Base-by-base conservation (phyloP, 1,139 yeast genomes). In the Suhomyces anneliseae region DNA sequence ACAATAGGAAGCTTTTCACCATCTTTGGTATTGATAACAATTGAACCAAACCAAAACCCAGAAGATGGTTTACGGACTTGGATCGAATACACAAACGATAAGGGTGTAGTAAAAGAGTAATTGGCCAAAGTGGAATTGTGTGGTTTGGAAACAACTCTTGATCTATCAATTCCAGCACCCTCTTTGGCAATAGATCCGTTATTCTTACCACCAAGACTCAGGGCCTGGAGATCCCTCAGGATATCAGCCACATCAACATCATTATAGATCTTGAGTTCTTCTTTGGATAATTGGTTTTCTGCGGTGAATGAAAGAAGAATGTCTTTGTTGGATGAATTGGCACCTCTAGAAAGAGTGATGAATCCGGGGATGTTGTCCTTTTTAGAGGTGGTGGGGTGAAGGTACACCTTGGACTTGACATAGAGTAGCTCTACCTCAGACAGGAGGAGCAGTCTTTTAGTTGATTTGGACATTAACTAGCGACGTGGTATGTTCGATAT, bases 21-120 rank as follows among this genome's bases (percentile, higher is more conserved):
- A 43, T 80, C 83, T 52, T 81, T 79, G 6, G 89, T 78, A 65
- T 90, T 86, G 40, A 92, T 68, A 2, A 90, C 73, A 15, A 92
- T 70, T 0, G 96, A 87, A 0, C 99, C 99, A 68, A 81, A 81
- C 96, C 97, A 93, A 84, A 89, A 86, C 1, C 97, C 95, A 24
- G 78, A 70, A 1, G 90, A 82, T 2, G 98, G 97, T 6, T 84
- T 85, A 48, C 97, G 77, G 9, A 87, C 79, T 63, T 92, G 96
- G 40, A 93, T 74, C 27, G 96, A 87, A 62, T 84, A 92, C 4
- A 93, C 64, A 49, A 76, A 81, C 27, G 79, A 67, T 9, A 90
- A 65, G 1, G 85, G 77, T 26, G 84, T 63, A 14, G 83, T 78
- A 65, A 87, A 88, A 10, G 89, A 81, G 64, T 81, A 88, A 0